Evolutionary conservation across 441 rosid genomes (phyloP).

Genomic region (Euphorbia celastroides): DNA sequence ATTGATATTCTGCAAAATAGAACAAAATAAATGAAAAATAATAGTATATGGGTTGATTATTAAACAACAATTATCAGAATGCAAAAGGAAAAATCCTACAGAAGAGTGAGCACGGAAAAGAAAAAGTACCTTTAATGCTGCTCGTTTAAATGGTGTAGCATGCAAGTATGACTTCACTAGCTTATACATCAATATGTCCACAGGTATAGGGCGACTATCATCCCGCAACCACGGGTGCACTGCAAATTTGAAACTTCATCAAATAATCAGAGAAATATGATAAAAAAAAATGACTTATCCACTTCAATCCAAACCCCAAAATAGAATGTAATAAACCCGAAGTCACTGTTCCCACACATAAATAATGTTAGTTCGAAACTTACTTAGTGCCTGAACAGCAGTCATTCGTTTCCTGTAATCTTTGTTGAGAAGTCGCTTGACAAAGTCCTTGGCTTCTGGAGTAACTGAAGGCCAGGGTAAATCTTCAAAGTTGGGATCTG

Average conservation of each 20-base stretch:
- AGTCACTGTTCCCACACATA: neutral
- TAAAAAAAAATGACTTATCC: neutral
- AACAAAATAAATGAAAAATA: no score
- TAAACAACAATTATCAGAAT: neutral
- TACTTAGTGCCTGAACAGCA: conserved; percentile 88
- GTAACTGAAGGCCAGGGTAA: conserved; percentile 87
- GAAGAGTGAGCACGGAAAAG: neutral
- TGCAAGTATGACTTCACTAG: conserved; percentile 68
- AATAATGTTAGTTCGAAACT: conserved; percentile 29
- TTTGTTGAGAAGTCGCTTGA: conserved; percentile 84
- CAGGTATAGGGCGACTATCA: conserved; percentile 48
- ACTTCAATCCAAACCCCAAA: no score
- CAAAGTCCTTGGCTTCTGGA: conserved; percentile 85
- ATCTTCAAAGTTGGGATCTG: conserved; percentile 82
- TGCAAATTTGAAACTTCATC: conserved; percentile 25
- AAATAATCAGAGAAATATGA: neutral
- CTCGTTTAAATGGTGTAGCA: conserved; percentile 74
- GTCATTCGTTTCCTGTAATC: conserved; percentile 93
- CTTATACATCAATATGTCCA: conserved; percentile 76
- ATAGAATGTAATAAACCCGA: neutral
- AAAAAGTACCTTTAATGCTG: conserved; percentile 66
- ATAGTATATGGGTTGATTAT: no score
- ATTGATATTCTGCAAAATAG: no score
- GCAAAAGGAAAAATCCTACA: neutral
- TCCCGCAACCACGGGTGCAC: conserved; percentile 88